Conservation (phyloP, 164 flowering plant species). For the Chloranthus sessilifolius region DNA sequence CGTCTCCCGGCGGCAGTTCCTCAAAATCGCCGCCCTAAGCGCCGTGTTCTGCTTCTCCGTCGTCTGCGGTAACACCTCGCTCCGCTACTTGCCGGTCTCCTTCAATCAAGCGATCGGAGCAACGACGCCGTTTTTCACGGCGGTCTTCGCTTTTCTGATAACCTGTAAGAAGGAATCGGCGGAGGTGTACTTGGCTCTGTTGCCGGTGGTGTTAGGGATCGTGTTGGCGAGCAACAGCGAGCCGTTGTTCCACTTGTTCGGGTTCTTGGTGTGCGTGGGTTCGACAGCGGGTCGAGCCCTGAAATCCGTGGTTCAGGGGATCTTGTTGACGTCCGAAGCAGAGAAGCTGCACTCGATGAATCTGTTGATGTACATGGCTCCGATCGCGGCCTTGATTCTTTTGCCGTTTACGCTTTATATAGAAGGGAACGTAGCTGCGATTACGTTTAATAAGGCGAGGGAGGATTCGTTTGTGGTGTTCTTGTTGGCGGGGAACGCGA, state of each 20-base stretch:
- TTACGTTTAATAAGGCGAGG: constrained; percentile 57
- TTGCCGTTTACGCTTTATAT: constrained; percentile 68
- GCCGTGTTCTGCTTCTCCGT: constrained; percentile 86
- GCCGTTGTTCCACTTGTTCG: constrained; percentile 78
- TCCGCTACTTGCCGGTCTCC: constrained; percentile 80
- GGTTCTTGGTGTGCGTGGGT: constrained; percentile 73
- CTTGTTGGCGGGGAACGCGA: constrained; percentile 68
- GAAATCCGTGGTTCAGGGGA: constrained; percentile 88
- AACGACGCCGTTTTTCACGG: constrained; percentile 94
- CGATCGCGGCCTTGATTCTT: constrained; percentile 78
- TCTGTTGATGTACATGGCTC: constrained; percentile 88
- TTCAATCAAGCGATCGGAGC: constrained; percentile 96
- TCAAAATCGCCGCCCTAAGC: constrained; percentile 65
- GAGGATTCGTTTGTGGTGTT: constrained; percentile 49
- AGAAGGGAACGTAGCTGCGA: constrained; percentile 70
- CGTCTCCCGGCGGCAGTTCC: constrained; percentile 54
- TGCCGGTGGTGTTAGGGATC: constrained; percentile 89
- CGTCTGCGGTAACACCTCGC: constrained; percentile 84
- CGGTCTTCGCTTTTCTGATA: constrained; percentile 76
- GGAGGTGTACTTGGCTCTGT: constrained; percentile 58
- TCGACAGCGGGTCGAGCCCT: constrained; percentile 87
- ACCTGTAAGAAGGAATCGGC: constrained; percentile 74
- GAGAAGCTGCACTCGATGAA: constrained; percentile 94
- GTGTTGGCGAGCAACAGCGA: constrained; percentile 85
- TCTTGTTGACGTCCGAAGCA: constrained; percentile 61